These are phyloP conservation scores for Gracilaria domingensis DNA, from an alignment of 23 red algal genomes.

Conservation along the genomic window DNA sequence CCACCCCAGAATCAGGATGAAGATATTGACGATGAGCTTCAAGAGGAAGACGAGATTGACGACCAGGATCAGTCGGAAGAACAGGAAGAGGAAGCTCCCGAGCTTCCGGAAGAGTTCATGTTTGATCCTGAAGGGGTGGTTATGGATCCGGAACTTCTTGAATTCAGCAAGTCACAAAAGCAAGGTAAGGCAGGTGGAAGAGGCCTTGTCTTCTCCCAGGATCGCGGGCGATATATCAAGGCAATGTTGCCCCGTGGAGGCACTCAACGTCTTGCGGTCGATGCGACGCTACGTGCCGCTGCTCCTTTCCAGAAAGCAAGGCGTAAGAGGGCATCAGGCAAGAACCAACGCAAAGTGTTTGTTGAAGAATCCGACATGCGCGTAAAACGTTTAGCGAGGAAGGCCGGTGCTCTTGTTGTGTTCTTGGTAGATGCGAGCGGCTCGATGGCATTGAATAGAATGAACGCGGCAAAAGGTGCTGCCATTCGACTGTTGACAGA, in stretches of 20 bases:
- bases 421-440: slow-evolving; percentile 98
- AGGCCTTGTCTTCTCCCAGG: slow-evolving; percentile 93
- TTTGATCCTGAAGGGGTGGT: slow-evolving; percentile 98
- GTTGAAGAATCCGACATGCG: slow-evolving; percentile 93
- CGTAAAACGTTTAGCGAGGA: slow-evolving; percentile 90
- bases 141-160: slow-evolving; percentile 93
- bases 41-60: slow-evolving; percentile 75
- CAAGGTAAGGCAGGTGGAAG: slow-evolving; percentile 84
- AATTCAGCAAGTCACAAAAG: slow-evolving; percentile 86
- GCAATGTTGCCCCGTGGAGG: slow-evolving; percentile 94
- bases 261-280: slow-evolving; percentile 84
- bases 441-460: slow-evolving; percentile 97
- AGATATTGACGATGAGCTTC: slow-evolving; percentile 64
- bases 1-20: slow-evolving; percentile 41
- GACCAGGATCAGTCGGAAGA: slow-evolving; percentile 83
- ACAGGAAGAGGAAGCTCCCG: slow-evolving; percentile 77
- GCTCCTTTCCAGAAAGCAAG: slow-evolving; percentile 93
- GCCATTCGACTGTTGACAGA: slow-evolving; percentile 95
- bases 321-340: slow-evolving; percentile 42
- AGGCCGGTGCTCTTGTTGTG: slow-evolving; percentile 92
- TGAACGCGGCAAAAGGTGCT: slow-evolving; percentile 99
- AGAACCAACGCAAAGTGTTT: slow-evolving; percentile 74
- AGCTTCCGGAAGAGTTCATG: slow-evolving; percentile 98
- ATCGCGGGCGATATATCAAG: slow-evolving; percentile 99
- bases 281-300: slow-evolving; percentile 95